These are phyloP conservation scores for Penicillium subrubescens DNA, from an alignment of 495 filamentous ascomycete species.

Conservation along the genomic window DNA sequence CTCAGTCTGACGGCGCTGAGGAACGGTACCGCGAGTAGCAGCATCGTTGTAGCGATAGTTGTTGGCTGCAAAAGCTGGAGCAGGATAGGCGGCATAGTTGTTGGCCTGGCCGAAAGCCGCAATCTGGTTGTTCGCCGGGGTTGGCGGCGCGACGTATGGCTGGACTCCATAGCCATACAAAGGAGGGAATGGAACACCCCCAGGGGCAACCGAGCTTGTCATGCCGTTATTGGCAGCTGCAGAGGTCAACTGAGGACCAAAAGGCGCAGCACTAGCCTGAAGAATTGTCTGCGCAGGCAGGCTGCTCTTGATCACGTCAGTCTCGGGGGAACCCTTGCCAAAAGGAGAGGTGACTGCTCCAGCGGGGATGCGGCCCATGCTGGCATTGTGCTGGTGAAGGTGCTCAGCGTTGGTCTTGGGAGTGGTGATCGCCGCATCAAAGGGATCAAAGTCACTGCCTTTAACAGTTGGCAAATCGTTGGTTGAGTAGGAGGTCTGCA, in stretches of 20 bases:
- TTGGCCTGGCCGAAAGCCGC: slow-evolving; percentile 27
- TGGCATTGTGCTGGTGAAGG: slow-evolving; percentile 81
- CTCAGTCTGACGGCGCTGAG: slow-evolving; percentile 37
- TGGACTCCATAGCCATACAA: slow-evolving; percentile 39
- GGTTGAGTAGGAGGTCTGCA: slow-evolving; percentile 87
- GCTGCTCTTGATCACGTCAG: slow-evolving; percentile 42
- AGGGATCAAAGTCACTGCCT: slow-evolving; percentile 49
- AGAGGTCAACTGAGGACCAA: slow-evolving; percentile 51
- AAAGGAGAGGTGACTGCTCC: slow-evolving; percentile 63
- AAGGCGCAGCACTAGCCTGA: slow-evolving; percentile 75
- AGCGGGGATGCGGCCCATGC: slow-evolving; percentile 73
- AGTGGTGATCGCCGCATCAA: slow-evolving; percentile 54
- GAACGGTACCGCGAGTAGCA: slow-evolving; percentile 25
- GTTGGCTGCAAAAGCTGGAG: slow-evolving; percentile 16
- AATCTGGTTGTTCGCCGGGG: slow-evolving; percentile 32
- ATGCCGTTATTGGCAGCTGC: slow-evolving; percentile 21
- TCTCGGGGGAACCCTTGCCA: slow-evolving; percentile 62
- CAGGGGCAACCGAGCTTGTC: slow-evolving; percentile 20
- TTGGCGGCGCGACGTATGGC: slow-evolving; percentile 32
- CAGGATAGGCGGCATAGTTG: slow-evolving; percentile 30
- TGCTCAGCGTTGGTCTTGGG: slow-evolving; percentile 70
- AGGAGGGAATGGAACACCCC: slow-evolving; percentile 30
- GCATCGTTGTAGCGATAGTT: slow-evolving; percentile 41
- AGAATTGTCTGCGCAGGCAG: slow-evolving; percentile 67
- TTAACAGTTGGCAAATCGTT: slow-evolving; percentile 89